phyloP scores from a whole-genome alignment of 2,329 filamentous ascomycete genomes.

The Diplodia corticola region DNA sequence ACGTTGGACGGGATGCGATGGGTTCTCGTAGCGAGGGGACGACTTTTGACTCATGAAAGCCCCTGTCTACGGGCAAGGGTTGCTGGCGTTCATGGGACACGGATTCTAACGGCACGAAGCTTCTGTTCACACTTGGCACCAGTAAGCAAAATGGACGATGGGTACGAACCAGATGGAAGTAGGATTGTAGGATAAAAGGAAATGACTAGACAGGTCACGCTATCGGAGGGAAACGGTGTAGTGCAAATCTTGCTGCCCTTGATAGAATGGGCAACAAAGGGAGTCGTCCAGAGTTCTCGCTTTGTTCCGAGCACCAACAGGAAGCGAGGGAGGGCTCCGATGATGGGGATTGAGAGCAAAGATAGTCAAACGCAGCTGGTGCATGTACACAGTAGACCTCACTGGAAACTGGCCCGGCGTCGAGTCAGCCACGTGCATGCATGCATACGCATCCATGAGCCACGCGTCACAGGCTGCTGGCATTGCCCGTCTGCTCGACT shows the following conservation, averaged over 20 bases:
- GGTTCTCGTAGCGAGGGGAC: neutral
- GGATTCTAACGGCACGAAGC: conserved; percentile 12
- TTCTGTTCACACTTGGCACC: conserved; percentile 9
- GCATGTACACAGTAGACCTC: neutral
- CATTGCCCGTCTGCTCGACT: neutral
- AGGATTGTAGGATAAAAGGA: conserved; percentile 9
- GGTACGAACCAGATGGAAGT: neutral
- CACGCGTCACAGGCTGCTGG: neutral
- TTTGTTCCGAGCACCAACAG: neutral
- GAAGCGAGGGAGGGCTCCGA: neutral
- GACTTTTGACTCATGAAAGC: neutral
- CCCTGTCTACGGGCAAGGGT: neutral
- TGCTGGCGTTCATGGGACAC: conserved; percentile 16
- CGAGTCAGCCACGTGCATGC: conserved; percentile 11
- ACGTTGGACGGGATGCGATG: neutral
- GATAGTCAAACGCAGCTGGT: neutral
- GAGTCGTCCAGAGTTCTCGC: neutral
- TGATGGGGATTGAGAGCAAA: neutral
- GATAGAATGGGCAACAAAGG: neutral
- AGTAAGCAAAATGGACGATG: neutral
- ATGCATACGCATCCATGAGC: neutral
- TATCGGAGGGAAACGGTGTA: neutral
- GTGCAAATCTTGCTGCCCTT: neutral
- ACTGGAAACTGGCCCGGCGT: conserved; percentile 8
- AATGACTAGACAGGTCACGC: neutral